Evolutionary conservation across 352 stramenopile species (phyloP).

Genomic region (Globisporangium carolinianum): DNA sequence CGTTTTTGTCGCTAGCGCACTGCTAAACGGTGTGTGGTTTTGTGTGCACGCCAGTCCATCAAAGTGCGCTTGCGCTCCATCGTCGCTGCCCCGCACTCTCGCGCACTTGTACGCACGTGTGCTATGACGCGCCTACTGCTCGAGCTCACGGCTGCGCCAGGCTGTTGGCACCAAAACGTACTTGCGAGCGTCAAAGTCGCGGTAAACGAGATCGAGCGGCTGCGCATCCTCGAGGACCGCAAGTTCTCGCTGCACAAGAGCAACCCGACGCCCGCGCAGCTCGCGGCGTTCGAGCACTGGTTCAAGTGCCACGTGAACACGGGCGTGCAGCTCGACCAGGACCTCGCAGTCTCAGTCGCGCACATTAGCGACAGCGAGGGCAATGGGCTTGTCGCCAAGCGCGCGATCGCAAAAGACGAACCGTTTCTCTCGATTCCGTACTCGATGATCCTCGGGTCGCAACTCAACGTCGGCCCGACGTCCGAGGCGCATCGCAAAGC

Average conservation of each 20-base stretch:
- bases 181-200: slow-evolving; percentile 19
- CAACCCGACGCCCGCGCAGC: slow-evolving; percentile 8
- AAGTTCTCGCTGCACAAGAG: slow-evolving; percentile 18
- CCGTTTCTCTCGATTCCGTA: slow-evolving; percentile 33
- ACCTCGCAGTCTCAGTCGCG: slow-evolving; percentile 15
- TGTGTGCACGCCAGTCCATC: too few relatives aligned
- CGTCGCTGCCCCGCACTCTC: too few relatives aligned
- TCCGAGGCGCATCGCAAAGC: slow-evolving; percentile 3
- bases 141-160: slow-evolving; percentile 23
- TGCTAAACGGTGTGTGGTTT: too few relatives aligned
- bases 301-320: slow-evolving; percentile 11
- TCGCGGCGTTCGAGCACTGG: slow-evolving; percentile 25
- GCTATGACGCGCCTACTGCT: slow-evolving; percentile 13
- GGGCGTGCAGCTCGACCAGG: background rate
- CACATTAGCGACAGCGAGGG: slow-evolving; percentile 18
- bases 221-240: slow-evolving; percentile 15
- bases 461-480: slow-evolving; percentile 14
- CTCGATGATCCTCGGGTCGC: slow-evolving; percentile 19
- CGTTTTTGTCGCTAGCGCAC: too few relatives aligned
- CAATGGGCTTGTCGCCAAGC: slow-evolving; percentile 22
- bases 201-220: slow-evolving; percentile 20
- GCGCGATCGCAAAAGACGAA: slow-evolving; percentile 17
- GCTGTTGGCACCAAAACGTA: slow-evolving; percentile 25
- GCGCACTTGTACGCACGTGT: too few relatives aligned
- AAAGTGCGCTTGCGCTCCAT: too few relatives aligned